Evolutionary conservation across 192 early-diverging fungal genomes (phyloP).

Genomic region (Entrophospora sp.): DNA sequence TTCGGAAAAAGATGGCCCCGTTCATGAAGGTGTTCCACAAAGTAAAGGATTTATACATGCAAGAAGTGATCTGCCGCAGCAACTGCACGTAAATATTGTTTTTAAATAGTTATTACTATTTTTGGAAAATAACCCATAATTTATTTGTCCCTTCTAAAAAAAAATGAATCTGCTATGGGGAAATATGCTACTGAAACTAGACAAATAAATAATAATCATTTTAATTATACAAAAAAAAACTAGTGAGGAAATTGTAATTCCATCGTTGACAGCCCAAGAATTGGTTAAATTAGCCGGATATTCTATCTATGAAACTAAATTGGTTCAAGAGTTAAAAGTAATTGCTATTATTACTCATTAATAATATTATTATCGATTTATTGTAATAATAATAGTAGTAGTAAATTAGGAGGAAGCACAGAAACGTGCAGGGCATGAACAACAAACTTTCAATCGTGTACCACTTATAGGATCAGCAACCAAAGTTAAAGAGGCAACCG

Average conservation of each 20-base stretch:
- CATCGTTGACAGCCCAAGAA: not conserved
- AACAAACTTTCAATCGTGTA: not conserved
- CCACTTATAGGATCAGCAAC: not conserved
- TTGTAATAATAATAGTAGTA: not conserved
- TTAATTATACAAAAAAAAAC: not conserved
- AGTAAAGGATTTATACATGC: not conserved
- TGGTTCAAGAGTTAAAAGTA: slow-evolving; percentile 7
- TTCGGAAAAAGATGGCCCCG: not conserved
- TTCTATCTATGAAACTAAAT: not conserved
- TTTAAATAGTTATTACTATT: too few species aligned
- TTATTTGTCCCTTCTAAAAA: too few species aligned
- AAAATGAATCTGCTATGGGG: too few species aligned
- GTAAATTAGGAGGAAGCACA: not conserved
- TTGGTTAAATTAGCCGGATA: not conserved
- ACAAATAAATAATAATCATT: not conserved
- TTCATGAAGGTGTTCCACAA: not conserved
- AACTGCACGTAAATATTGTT: too few species aligned
- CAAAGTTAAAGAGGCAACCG: slow-evolving; percentile 10
- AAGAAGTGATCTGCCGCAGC: too few species aligned
- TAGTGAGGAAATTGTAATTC: slow-evolving; percentile 1
- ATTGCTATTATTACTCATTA: not conserved
- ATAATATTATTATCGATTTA: not conserved
- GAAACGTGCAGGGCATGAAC: not conserved
- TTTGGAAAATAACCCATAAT: too few species aligned
- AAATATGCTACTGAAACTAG: not conserved